These are phyloP conservation scores for Kwoniella shivajii DNA, from an alignment of 1,284 basidiomycete genomes.

Conservation along the genomic window DNA sequence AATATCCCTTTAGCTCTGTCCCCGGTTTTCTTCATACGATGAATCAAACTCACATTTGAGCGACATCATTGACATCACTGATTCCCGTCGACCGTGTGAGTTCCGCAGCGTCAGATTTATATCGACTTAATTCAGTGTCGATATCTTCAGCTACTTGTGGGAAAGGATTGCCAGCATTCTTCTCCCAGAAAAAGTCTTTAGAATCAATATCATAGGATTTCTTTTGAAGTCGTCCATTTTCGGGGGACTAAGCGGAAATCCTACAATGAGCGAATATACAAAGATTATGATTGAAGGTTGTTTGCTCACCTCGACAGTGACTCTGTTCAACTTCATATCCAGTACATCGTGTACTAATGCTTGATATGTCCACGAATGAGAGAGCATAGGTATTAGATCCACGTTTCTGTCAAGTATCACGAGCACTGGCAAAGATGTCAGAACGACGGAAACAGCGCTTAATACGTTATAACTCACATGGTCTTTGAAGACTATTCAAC, in stretches of 20 bases:
- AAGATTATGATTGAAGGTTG: not conserved
- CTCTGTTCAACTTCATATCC: constrained; percentile 94
- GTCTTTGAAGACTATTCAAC: constrained; percentile 66
- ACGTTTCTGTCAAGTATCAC: constrained; percentile 93
- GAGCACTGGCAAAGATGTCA: constrained; percentile 63
- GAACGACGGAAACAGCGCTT: not conserved
- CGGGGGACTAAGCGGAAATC: constrained; percentile 54
- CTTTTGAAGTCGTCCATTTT: constrained; percentile 67
- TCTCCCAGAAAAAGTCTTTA: constrained; percentile 99
- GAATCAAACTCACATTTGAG: constrained; percentile 71
- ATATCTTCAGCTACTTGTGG: constrained; percentile 99
- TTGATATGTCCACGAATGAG: constrained; percentile 99
- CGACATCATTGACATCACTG: constrained; percentile 91
- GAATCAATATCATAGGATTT: constrained; percentile 94
- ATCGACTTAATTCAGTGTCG: constrained; percentile 75
- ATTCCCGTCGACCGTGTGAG: constrained; percentile 96
- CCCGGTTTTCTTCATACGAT: not conserved
- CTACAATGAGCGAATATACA: not conserved
- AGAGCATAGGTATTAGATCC: constrained; percentile 91
- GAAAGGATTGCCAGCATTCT: constrained; percentile 94
- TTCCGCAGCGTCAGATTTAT: constrained; percentile 96
- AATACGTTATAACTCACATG: constrained; percentile 61
- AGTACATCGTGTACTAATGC: constrained; percentile 97
- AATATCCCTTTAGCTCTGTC: not conserved
- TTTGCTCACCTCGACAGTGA: constrained; percentile 67